Evolutionary conservation across 169 alveolate genomes (phyloP).

Genomic region (Plasmodium vivax): DNA sequence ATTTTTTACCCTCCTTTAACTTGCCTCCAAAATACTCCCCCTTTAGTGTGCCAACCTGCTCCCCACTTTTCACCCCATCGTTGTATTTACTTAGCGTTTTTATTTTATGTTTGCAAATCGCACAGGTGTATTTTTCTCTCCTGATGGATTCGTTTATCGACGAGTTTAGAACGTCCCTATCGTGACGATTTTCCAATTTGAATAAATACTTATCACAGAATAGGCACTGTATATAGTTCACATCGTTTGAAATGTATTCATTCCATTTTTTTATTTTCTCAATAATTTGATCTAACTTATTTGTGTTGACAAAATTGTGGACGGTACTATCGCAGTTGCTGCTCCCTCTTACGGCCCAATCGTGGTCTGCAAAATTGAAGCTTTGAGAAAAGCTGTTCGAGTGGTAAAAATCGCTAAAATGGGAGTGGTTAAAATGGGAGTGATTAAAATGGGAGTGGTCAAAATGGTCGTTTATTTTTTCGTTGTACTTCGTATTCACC

Average conservation of each 20-base stretch:
- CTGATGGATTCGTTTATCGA: constrained; percentile 5
- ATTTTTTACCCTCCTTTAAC: constrained; percentile 5
- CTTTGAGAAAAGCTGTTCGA: not conserved
- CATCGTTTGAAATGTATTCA: constrained; percentile 3
- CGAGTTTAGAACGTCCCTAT: not conserved
- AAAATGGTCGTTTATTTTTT: constrained; percentile 8
- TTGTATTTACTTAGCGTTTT: constrained; percentile 44
- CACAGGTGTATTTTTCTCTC: constrained; percentile 28
- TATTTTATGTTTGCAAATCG: constrained; percentile 53
- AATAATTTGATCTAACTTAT: constrained; percentile 30
- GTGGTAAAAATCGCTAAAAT: not conserved
- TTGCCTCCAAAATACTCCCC: not conserved
- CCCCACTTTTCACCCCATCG: not conserved
- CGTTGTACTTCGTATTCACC: not conserved
- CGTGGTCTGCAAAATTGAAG: not conserved
- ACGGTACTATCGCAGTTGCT: not conserved
- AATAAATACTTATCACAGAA: constrained; percentile 47
- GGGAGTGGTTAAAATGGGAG: not conserved
- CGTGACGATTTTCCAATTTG: constrained; percentile 23
- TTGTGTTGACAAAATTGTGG: not conserved
- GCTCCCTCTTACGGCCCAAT: not conserved
- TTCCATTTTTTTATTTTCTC: constrained; percentile 44
- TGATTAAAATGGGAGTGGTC: not conserved
- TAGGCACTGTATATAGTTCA: constrained; percentile 49
- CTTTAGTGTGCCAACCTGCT: not conserved